Evolutionary conservation across 495 filamentous ascomycete species (phyloP), one percentile per base, ranked within the genome.

Genomic region (Penicillium malachiteum): DNA sequence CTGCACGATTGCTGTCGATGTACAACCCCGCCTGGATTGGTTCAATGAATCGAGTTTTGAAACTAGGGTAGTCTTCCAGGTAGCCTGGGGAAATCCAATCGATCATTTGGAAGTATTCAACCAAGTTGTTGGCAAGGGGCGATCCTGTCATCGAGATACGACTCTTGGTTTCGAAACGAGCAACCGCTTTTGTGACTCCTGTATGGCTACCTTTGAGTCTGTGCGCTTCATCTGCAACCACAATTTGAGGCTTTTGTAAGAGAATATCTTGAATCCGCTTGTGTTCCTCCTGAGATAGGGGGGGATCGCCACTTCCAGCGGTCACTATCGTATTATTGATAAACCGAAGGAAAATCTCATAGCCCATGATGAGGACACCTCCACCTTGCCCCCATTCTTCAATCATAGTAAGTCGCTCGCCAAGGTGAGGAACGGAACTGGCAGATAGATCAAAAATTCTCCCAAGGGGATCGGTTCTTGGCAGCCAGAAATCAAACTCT

Each of bases 191-290:
- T 17, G 84, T 68, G 14, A 91, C 69, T n/a, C 70, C 63, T 0
- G 84, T 67, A 0, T 56, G 62, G 0, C 69, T 67, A 54, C 89
- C 90, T 65, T 94, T 96, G 55, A 96, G 68, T 21, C 67, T 76
- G 60, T 97, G 92, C 0, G 92, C 92, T 66, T 97, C 92, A 59
- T 97, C 92, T 1, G 87, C 87, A 12, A 96, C 71, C n/a, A 96
- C 84, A 39, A 96, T 83, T 48, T 81, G 88, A 0, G 91, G 86
- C 0, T 76, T 70, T 18, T 83, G 57, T 0, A 83, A 58, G n/a
- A 93, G 68, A 38, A 79, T 72, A 6, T 77, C 57, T 16, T 69
- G 70, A 7, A 84, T 55, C 16, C 49, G 47, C 3, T 62, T 46
- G 53, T 81, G 76, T 18, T 75, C 50, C 5, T 71, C 57, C 3